Base-by-base conservation (phyloP, 176 grass and related monocot species). In the Puya raimondii region DNA sequence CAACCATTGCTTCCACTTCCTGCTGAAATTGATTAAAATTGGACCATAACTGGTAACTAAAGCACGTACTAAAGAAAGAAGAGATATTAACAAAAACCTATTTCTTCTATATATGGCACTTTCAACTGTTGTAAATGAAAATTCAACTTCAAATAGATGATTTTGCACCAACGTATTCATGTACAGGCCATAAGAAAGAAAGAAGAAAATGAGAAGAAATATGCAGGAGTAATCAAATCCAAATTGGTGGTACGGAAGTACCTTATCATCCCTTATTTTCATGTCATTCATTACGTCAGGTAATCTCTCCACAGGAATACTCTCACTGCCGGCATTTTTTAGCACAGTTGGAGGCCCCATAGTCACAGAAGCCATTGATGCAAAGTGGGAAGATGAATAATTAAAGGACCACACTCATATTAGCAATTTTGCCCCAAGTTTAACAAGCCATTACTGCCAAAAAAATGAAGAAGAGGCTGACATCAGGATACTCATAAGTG, bases 211-310 rank as follows among this genome's bases (percentile, higher is more conserved):
- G 33, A 42, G 6, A 42, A 42, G 33, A 42, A 42, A 42, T 42
- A 42, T 42, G 33, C 33, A 42, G 4, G 33, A 42, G 33, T 42
- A 6, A 42, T 42, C 33, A 42, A 42, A 42, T 42, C 33, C 33
- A 42, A 42, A 42, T 42, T 42, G 33, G 33, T 6, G 33, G 33
- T 13, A 42, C 23, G 58, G 23, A 47, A 29, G 25, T 64, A 91
- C 84, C 80, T 85, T 91, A 51, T 91, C 88, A 53, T 91, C 84
- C 81, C 84, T 81, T 74, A 91, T 82, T 64, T 81, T 87, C 84
- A 91, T 82, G 59, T 87, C 79, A 73, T 79, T 87, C 81, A 91
- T 87, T 87, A 82, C 84, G 79, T 76, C 84, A 2, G 84, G 81
- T 64, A 91, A 75, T 12, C 27, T 84, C 56, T 91, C 81, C 48